phyloP scores from a whole-genome alignment of 2,329 filamentous ascomycete genomes.

The Diaporthe citriasiana region DNA sequence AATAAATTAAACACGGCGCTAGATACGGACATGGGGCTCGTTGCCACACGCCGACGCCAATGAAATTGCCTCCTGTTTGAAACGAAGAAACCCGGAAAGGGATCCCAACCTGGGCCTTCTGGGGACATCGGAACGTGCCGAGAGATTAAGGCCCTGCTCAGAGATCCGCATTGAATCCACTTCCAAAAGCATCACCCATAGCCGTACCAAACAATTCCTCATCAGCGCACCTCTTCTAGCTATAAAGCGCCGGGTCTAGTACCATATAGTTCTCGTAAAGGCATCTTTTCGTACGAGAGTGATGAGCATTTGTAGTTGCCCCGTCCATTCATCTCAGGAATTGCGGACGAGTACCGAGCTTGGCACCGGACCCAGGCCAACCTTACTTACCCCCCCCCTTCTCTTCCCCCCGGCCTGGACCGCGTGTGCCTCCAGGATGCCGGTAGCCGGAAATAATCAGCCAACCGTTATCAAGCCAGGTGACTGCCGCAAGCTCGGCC shows the following conservation, averaged over 20 bases:
- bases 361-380: conserved; percentile 6
- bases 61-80: conserved; percentile 35
- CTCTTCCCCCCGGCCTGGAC: background rate
- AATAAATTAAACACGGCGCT: conserved; percentile 34
- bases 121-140: conserved; percentile 37
- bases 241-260: conserved; percentile 3
- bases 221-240: background rate
- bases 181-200: conserved; percentile 4
- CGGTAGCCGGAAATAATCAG: conserved; percentile 7
- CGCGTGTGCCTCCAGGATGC: background rate
- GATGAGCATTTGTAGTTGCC: background rate
- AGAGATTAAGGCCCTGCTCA: conserved; percentile 41
- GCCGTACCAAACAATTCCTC: conserved; percentile 9
- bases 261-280: background rate
- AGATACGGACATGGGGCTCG: conserved; percentile 17
- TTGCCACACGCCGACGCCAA: conserved; percentile 26
- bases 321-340: background rate
- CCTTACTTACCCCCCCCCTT: too few relatives aligned
- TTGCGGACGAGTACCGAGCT: conserved; percentile 13
- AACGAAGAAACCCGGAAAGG: conserved; percentile 36
- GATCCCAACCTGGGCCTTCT: conserved; percentile 22
- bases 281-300: background rate
- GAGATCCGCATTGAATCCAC: conserved; percentile 37
- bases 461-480: conserved; percentile 5
- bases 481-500: conserved; percentile 3